A percentile compares a stretch with the other conserved stretches of the same genome.
phyloP scores from a whole-genome alignment of 73 alveolate genomes.

The Urostyla sp. region DNA sequence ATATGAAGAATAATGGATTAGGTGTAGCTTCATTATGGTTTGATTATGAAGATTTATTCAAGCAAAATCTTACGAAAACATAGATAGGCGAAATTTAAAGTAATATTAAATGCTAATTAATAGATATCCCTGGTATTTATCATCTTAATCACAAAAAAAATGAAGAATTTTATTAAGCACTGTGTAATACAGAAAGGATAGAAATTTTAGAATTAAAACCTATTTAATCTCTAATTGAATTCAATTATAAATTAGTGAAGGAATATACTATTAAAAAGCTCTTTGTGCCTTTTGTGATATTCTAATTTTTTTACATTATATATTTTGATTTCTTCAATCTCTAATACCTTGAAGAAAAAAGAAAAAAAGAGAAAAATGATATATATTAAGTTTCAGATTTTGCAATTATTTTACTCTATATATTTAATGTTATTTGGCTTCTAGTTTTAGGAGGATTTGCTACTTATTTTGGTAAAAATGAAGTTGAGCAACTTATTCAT shows the following conservation, averaged over 20 bases:
- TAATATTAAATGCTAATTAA: background rate
- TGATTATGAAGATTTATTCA: background rate
- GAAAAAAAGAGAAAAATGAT: too few relatives aligned
- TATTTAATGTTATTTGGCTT: too few relatives aligned
- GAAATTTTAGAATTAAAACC: background rate
- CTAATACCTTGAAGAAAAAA: too few relatives aligned
- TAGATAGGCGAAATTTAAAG: background rate
- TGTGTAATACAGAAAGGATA: background rate
- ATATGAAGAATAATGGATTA: background rate
- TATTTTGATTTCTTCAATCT: background rate
- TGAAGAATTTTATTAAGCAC: background rate
- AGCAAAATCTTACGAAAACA: background rate
- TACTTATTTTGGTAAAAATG: constrained; percentile 16
- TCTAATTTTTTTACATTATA: background rate
- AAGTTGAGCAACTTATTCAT: constrained; percentile 5
- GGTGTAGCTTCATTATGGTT: constrained; percentile 3
- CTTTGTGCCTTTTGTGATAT: constrained; percentile 1
- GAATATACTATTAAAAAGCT: background rate
- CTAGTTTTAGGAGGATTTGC: too few relatives aligned
- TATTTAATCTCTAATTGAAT: constrained; percentile 22
- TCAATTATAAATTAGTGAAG: constrained; percentile 14
- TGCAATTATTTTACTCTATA: too few relatives aligned
- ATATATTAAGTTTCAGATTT: too few relatives aligned
- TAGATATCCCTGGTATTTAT: constrained; percentile 38
- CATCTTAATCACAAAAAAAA: background rate